Percentiles rank a stretch among this genome's conserved stretches.
Conservation (phyloP, 345 rosid species). For the Euphorbia lathyris region DNA sequence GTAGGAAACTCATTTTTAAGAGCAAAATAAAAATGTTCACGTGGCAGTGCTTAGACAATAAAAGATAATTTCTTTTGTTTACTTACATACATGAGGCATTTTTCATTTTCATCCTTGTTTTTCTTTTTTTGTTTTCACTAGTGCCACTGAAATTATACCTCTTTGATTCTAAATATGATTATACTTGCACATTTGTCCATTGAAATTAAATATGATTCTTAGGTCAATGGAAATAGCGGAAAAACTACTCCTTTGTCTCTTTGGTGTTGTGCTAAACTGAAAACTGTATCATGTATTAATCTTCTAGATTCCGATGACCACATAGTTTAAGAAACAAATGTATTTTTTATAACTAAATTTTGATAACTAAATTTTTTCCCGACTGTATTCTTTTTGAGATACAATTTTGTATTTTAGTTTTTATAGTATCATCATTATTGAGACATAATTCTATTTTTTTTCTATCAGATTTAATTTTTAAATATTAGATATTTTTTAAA, state of each 20-base stretch:
- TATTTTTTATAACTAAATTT: background rate
- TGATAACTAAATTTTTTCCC: too few species aligned
- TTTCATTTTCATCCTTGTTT: background rate
- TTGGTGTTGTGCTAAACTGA: background rate
- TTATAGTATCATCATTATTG: background rate
- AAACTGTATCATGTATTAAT: background rate
- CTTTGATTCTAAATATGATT: too few species aligned
- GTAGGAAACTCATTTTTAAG: background rate
- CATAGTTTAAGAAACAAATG: background rate
- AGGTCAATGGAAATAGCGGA: background rate
- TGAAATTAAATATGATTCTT: background rate
- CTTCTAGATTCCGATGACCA: background rate
- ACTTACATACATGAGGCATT: background rate
- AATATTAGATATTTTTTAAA: conserved; percentile 6
- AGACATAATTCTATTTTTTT: background rate
- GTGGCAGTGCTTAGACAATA: background rate
- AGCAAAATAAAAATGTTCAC: background rate
- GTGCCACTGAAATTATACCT: background rate
- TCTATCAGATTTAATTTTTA: background rate
- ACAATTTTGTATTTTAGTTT: background rate
- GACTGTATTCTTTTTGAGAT: background rate
- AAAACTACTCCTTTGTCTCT: background rate
- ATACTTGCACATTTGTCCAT: too few species aligned
- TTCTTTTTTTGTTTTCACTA: too few species aligned
- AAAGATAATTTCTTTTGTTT: background rate